Base-by-base conservation (phyloP, 768 basidiomycete species). In the Tephrocybe sp. region DNA sequence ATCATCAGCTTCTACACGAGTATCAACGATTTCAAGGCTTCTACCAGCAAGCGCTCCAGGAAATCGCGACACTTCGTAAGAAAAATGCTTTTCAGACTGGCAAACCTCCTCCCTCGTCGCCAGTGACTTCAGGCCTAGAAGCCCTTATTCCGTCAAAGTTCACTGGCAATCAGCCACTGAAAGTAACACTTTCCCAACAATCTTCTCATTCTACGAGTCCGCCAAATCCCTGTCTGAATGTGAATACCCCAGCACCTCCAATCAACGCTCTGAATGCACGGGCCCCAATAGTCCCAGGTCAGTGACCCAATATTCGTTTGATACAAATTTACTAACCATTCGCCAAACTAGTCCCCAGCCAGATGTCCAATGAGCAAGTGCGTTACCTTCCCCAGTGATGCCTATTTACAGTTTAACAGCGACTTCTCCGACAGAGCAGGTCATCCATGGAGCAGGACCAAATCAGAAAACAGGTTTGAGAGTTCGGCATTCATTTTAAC, bases 11-110 rank as follows among this genome's bases (percentile, higher is more conserved):
- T n/a, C 39, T 59, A 15, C 15, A 48, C 12, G 65, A 66, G 21
- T 54, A 61, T 40, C 51, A 50, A 3, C 51, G 47, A 26, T 45
- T 61, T 23, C 36, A 53, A 23, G 48, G 34, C 23, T 20, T 54
- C 10, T 55, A 65, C 47, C 37, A 46, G n/a, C 39, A 46, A 15
- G 59, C 62, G 4, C 41, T 61, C 11, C 50, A 48, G 20, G 63
- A 65, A 51, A 58, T 64, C n/a, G 34, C 40, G 4, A 43, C 51
- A 5, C 57, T 65, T 55, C 55, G 62, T 9, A 37, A 36, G n/a
- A 43, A 50, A 24, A 53, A 54, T 15, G 47, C 43, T 20, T n/a
- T 34, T 20, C 32, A 51, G 36, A 21, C 25, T 25, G 33, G 46
- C 10, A 44, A 42, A 36, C 24, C 52, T 24, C 25, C 49, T 1